Evolutionary conservation across 306 rosid species (phyloP), one percentile per base, ranked within the genome.

Genomic region (Sechiopsis laciniata): DNA sequence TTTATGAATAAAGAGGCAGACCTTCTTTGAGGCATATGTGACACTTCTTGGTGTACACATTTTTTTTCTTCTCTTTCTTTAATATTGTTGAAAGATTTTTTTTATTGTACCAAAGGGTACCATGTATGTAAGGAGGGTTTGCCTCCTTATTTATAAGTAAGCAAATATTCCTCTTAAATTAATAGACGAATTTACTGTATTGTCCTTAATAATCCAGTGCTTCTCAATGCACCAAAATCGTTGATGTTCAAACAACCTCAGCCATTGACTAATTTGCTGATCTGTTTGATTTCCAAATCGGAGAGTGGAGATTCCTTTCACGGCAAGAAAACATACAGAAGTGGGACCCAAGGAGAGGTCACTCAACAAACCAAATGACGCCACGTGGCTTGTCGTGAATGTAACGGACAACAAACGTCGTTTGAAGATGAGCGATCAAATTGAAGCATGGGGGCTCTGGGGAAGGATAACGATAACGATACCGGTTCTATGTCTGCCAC

Each of bases 381-480:
- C 75, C 75, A 71, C 16, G 75, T 71, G 75, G 60, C 0, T 24
- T 26, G 75, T 21, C 20, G 6, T 20, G 8, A 66, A 5, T 17
- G 35, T 45, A 55, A 71, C 50, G 29, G 29, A 55, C 53, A 55
- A 72, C 52, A 35, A 55, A 72, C 24, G 50, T 16, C 22, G 26
- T 24, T 26, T 71, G 45, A 20, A 40, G 51, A 40, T 16, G 56
- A 15, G 24, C 26, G 35, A 2, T 21, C 73, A 68, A 68, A 21
- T 68, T 13, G 73, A 48, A 68, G 73, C 56, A 68, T 68, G 37
- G 73, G 40, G 51, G 19, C 14, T 42, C 1, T 8, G 37, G 55
- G 24, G 74, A 24, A 55, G 64, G 76, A 72, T 54, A 57, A 72
- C 62, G 52, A 72, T 69, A 26, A 2, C 45, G 35, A 51, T 70